Base-by-base conservation (phyloP, 495 filamentous ascomycete species). In the Lineolata rhizophorae region DNA sequence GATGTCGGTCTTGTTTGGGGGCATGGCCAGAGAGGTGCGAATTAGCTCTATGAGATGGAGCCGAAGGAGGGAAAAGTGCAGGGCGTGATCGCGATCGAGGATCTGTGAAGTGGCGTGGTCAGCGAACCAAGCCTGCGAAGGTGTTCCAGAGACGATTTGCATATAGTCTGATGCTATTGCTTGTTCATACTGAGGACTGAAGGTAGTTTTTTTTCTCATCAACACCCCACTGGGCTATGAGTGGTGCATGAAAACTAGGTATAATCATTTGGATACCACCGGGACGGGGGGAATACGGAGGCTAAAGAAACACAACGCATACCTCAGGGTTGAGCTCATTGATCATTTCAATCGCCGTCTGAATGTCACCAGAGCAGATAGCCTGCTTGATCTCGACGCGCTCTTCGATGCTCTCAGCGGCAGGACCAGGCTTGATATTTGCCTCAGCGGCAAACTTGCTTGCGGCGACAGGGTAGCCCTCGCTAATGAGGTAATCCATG, bases 181-280 rank as follows among this genome's bases (percentile, higher is more conserved):
- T n/a, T n/a, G 67, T 62, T 94, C 85, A 93, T 91, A 78, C 67
- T 81, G 69, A 81, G 68, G 72, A 82, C 70, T 84, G 75, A 83
- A 77, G 78, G 73, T 30, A 31, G 30, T 40, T 70, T 73, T 73
- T 80, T 64, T 72, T 76, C 80, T 64, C 93, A 83, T 81, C 90
- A 80, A 65, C 52, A 68, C 67, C n/a, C n/a, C 70, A 67, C 54
- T 60, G 69, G 70, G 70, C 62, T 95, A 81, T 76, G 85, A 82
- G 85, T 95, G 85, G 85, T 99, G 90, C 84, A 95, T 94, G 87
- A 90, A 82, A 83, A 68, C 58, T 51, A 50, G n/a, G 51, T 80
- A 58, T 90, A 91, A 95, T 94, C 85, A 82, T 84, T 36, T n/a
- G n/a, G n/a, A n/a, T n/a, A n/a, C n/a, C n/a, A n/a, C n/a, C 42